Evolutionary conservation across 805 yeast genomes (phyloP), one percentile per base, ranked within the genome.

Genomic region (Lachancea quebecensis): DNA sequence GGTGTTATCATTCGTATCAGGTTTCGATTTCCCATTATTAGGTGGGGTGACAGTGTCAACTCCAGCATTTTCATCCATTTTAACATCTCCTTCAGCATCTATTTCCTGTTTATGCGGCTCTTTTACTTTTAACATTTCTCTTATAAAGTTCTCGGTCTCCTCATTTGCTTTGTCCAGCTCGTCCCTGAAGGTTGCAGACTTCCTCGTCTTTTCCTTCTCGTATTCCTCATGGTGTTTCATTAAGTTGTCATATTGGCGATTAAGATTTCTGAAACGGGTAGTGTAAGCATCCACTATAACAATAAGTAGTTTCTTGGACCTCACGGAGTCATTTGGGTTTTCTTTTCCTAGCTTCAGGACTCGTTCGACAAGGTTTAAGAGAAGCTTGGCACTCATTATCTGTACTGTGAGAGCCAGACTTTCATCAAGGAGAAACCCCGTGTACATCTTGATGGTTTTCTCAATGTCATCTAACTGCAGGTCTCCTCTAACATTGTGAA

Each of bases 381-480:
- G 66, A 29, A 93, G 70, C 65, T 90, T 91, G 2, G 97, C 96
- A 66, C 96, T 85, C 97, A 93, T 89, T 9, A 90, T 85, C 63
- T 95, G 98, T 32, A 90, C 96, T 6, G 95, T 85, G 49, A 87
- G 74, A 1, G 95, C 93, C 51, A 93, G 67, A 0, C 90, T 70
- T 50, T 78, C 80, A 59, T 95, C 98, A 54, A 84, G 83, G 50
- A 93, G 68, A 53, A 88, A 81, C 27, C 75, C 76, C 57, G 95
- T 83, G 59, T 88, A 93, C 46, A 87, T 82, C 37, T 74, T 77
- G 3, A 95, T 91, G 0, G 96, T 86, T 47, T 83, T 81, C 82
- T 95, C 82, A 10, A 93, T 83, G 59, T 88, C 96, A 34, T 78
- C 79, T 1, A 90, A 78, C 0, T 85, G 81, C 43, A 93, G 69